Conservation (phyloP, 2,329 filamentous ascomycete genomes). For the Verticillium isaacii region DNA sequence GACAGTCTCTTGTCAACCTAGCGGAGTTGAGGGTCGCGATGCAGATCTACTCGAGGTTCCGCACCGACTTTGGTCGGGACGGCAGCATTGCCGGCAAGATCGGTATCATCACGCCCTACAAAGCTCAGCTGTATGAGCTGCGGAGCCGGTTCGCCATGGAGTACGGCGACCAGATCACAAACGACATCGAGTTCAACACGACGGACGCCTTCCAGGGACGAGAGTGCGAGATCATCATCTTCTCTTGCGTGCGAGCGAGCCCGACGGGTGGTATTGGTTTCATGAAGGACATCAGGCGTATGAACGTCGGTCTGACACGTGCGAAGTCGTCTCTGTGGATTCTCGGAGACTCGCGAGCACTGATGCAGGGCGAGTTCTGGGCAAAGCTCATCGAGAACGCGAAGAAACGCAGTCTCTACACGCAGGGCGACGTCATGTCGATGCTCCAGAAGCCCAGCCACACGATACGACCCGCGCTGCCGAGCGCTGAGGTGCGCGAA, state of each 20-base stretch:
- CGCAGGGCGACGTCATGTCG: conserved; percentile 54
- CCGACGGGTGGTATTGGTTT: conserved; percentile 96
- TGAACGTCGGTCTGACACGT: conserved; percentile 97
- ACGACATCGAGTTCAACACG: conserved; percentile 92
- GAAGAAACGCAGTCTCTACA: conserved; percentile 69
- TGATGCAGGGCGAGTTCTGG: conserved; percentile 90
- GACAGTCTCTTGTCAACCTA: conserved; percentile 85
- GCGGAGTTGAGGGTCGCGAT: conserved; percentile 84
- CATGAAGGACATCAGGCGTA: conserved; percentile 94
- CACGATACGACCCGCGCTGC: not conserved
- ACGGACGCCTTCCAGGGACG: conserved; percentile 97
- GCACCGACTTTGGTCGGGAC: conserved; percentile 58
- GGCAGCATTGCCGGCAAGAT: conserved; percentile 77
- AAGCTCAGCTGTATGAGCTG: conserved; percentile 81
- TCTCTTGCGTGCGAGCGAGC: conserved; percentile 93
- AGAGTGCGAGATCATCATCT: conserved; percentile 97
- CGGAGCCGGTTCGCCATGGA: conserved; percentile 66
- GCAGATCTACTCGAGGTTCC: conserved; percentile 76
- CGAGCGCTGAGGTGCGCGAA: not conserved
- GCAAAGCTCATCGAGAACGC: conserved; percentile 80
- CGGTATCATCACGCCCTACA: conserved; percentile 97
- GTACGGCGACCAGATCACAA: conserved; percentile 72
- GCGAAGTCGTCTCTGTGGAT: conserved; percentile 97
- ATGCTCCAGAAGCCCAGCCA: conserved; percentile 42
- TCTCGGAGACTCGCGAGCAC: conserved; percentile 81